Evolutionary conservation across 163 green algal species (phyloP), one percentile per base, ranked within the genome.

Genomic region (Prototheca cutis): DNA sequence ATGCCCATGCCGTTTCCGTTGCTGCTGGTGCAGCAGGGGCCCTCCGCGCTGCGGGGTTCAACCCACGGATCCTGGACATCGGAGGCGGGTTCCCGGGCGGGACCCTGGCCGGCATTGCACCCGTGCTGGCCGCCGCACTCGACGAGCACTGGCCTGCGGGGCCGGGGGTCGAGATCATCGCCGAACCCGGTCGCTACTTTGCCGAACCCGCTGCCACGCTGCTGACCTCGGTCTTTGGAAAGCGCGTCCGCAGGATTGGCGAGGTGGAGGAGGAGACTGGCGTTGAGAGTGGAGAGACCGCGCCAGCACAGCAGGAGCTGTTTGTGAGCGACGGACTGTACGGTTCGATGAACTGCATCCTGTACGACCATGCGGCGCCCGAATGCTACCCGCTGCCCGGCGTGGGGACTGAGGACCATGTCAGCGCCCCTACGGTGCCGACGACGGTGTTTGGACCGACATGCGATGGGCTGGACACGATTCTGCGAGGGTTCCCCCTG

Each of bases 101-200:
- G 57, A 78, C 84, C 59, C 79, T 94, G 57, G 77, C 75, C 25
- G 78, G 74, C 48, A 85, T 92, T n/a, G 79, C 85, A 6, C 70
- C 67, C 40, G 82, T 83, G 29, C 82, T 98, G 68, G 96, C 95
- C 68, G 58, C 58, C 2, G 86, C 89, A 0, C 72, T 99, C 6
- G 87, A 80, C 0, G 28, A 62, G 34, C 68, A 88, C 75, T 99
- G 97, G 66, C 86, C 90, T 4, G 60, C 70, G 4, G 75, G 76
- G 31, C 65, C 52, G 59, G 81, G 81, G 27, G 71, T 88, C 34
- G 68, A 71, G 51, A 66, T 97, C n/a, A 96, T 99, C 48, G 87
- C 90, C 0, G 92, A 99, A 80, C 92, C 92, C 3, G 92, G 92
- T 2, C 74, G 90, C 29, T 98, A 95, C 79, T 99, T 99, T 76